phyloP scores from a whole-genome alignment of 2,329 filamentous ascomycete genomes.

The Sphaerulina vaccinii region DNA sequence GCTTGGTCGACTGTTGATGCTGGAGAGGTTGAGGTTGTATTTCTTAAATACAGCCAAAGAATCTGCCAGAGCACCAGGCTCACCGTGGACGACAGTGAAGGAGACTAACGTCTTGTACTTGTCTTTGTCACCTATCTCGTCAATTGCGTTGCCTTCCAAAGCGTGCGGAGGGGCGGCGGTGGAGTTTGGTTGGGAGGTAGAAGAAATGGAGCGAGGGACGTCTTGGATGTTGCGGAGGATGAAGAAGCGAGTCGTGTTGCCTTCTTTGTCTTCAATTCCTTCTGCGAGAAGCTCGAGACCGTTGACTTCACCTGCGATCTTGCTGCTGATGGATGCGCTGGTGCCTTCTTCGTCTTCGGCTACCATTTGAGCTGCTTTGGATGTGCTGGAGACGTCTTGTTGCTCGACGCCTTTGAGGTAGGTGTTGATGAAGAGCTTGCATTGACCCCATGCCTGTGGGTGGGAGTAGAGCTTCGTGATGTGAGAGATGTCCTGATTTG shows the following conservation, averaged over 20 bases:
- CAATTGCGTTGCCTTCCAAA: neutral
- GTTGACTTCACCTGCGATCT: slow-evolving; percentile 67
- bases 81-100: slow-evolving; percentile 69
- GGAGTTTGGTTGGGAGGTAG: slow-evolving; percentile 62
- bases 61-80: slow-evolving; percentile 79
- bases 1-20: slow-evolving; percentile 83
- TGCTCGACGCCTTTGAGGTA: slow-evolving; percentile 73
- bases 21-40: slow-evolving; percentile 76
- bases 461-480: slow-evolving; percentile 84
- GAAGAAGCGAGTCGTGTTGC: slow-evolving; percentile 79
- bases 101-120: slow-evolving; percentile 70
- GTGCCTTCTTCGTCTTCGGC: slow-evolving; percentile 55
- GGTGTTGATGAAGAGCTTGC: slow-evolving; percentile 68
- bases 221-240: slow-evolving; percentile 51
- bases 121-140: slow-evolving; percentile 17
- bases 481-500: slow-evolving; percentile 53
- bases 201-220: slow-evolving; percentile 77
- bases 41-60: slow-evolving; percentile 75
- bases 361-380: slow-evolving; percentile 73
- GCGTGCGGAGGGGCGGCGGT: slow-evolving; percentile 1
- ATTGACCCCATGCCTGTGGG: slow-evolving; percentile 94
- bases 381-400: slow-evolving; percentile 82
- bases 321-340: slow-evolving; percentile 75
- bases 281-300: slow-evolving; percentile 67
- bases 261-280: slow-evolving; percentile 69